Evolutionary conservation across 345 rosid genomes (phyloP).

Genomic region (Heritiera fomes): DNA sequence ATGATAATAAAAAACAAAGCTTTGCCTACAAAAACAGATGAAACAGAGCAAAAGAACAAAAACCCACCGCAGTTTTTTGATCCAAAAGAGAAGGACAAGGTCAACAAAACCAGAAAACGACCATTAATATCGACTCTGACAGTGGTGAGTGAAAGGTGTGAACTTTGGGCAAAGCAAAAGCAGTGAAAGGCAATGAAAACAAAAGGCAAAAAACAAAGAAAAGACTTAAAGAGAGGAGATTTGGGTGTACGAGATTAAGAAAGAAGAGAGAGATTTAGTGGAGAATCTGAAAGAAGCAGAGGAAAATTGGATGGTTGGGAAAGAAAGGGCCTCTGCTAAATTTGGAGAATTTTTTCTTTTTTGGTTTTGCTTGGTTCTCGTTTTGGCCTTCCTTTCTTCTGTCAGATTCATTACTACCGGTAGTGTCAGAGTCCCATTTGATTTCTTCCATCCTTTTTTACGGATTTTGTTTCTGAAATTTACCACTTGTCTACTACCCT

Average conservation of each 20-base stretch:
- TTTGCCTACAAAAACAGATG: slow-evolving; percentile 14
- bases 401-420: slow-evolving; percentile 33
- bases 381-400: slow-evolving; percentile 4
- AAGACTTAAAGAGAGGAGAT: background rate
- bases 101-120: slow-evolving; percentile 14
- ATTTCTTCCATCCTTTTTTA: background rate
- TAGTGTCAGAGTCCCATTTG: slow-evolving; percentile 19
- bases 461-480: background rate
- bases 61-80: slow-evolving; percentile 17
- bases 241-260: background rate
- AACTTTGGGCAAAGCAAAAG: background rate
- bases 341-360: slow-evolving; percentile 24
- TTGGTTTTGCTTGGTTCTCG: slow-evolving; percentile 13
- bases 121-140: background rate
- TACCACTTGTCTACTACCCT: background rate
- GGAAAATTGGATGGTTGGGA: slow-evolving; percentile 48
- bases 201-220: background rate
- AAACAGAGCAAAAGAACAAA: background rate
- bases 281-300: slow-evolving; percentile 27
- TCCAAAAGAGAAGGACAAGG: background rate
- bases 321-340: slow-evolving; percentile 25
- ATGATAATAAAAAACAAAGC: background rate
- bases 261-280: slow-evolving; percentile 13
- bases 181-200: background rate
- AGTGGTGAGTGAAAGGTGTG: slow-evolving; percentile 14